phyloP scores from a whole-genome alignment of 2,329 filamentous ascomycete genomes.

The Cercospora zeae-maydis region DNA sequence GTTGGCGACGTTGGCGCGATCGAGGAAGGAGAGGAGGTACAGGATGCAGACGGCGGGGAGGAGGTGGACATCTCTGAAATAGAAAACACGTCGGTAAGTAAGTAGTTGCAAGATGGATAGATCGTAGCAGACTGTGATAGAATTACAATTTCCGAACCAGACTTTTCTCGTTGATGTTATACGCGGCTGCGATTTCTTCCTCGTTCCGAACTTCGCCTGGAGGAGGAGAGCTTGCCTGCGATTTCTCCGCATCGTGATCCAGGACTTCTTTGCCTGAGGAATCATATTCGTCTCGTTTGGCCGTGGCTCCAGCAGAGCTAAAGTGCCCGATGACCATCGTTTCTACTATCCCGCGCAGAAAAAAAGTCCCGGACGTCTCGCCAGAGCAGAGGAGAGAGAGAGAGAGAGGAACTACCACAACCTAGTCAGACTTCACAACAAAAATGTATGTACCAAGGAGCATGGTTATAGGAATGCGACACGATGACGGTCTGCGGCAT shows the following conservation, averaged over 20 bases:
- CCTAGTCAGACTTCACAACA: neutral
- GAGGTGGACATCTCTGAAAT: conserved; percentile 36
- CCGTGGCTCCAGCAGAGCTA: neutral
- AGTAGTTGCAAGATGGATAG: neutral
- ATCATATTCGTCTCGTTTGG: neutral
- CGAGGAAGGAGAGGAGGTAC: conserved; percentile 42
- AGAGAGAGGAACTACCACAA: neutral
- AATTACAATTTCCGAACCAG: conserved; percentile 55
- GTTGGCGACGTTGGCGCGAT: conserved; percentile 45
- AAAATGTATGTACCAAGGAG: neutral
- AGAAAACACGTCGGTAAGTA: neutral
- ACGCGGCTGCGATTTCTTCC: conserved; percentile 19
- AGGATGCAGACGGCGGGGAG: conserved; percentile 43
- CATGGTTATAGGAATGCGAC: neutral
- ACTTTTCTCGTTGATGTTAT: conserved; percentile 52
- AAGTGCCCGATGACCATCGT: neutral
- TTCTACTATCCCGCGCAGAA: neutral
- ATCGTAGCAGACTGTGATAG: neutral
- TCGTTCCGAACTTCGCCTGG: conserved; percentile 11
- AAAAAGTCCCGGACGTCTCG: neutral
- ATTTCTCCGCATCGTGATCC: neutral
- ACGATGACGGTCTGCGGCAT: conserved; percentile 5
- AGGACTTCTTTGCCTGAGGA: neutral
- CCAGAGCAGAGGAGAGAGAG: neutral
- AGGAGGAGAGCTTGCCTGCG: conserved; percentile 1